These are phyloP conservation scores for Aureobasidium sp. DNA, from an alignment of 2,329 filamentous ascomycete genomes.

Conservation along the genomic window DNA sequence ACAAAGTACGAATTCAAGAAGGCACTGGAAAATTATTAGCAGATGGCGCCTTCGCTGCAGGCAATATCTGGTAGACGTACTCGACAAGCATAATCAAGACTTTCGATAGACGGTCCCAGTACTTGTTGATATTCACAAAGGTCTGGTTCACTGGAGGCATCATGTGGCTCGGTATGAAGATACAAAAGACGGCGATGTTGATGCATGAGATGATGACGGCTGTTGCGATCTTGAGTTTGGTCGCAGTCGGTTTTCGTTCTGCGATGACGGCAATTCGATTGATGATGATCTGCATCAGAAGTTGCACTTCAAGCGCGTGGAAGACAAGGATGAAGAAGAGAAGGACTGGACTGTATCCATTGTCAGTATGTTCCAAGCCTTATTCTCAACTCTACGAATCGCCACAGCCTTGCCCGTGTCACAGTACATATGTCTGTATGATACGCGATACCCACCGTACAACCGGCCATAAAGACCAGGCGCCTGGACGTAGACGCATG, in stretches of 20 bases:
- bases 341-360: neutral
- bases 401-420: neutral
- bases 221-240: conserved; percentile 31
- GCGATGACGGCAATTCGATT: conserved; percentile 27
- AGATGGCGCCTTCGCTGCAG: neutral
- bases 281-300: conserved; percentile 33
- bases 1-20: conserved; percentile 34
- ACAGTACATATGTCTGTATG: neutral
- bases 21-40: conserved; percentile 13
- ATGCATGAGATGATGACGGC: conserved; percentile 34
- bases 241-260: conserved; percentile 21
- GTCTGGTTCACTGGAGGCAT: conserved; percentile 23
- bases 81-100: conserved; percentile 33
- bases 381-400: neutral
- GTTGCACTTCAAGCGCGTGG: conserved; percentile 16
- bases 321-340: conserved; percentile 22
- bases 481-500: too few relatives aligned
- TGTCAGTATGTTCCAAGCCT: neutral
- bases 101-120: conserved; percentile 34
- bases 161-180: conserved; percentile 35
- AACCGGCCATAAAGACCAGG: neutral
- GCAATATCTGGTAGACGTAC: neutral
- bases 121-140: conserved; percentile 30
- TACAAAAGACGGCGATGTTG: conserved; percentile 22
- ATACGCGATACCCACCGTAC: neutral